Conservation (phyloP, 805 yeast species). For the Torulaspora indica region DNA sequence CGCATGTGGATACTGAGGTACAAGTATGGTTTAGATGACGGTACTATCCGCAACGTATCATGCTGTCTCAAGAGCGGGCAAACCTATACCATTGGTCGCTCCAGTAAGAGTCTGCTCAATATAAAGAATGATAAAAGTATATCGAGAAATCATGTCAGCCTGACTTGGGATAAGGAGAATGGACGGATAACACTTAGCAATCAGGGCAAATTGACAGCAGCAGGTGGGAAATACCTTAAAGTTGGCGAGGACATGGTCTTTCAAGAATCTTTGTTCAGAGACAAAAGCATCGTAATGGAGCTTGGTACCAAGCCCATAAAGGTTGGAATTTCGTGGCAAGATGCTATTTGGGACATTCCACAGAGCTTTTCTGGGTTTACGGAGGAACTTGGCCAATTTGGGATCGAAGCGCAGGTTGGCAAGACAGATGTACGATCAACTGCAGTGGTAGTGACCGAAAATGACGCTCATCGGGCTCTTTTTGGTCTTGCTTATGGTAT, state of each 20-base stretch:
- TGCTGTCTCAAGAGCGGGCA: conserved; percentile 16
- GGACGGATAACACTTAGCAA: conserved; percentile 13
- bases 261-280: neutral
- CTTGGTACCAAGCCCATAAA: conserved; percentile 28
- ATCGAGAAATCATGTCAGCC: conserved; percentile 30
- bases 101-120: conserved; percentile 27
- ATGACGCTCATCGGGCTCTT: conserved; percentile 7
- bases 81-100: conserved; percentile 29
- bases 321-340: conserved; percentile 14
- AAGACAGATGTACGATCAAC: conserved; percentile 1
- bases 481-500: conserved; percentile 16
- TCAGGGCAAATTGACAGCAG: conserved; percentile 31
- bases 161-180: conserved; percentile 18
- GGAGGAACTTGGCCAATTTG: neutral
- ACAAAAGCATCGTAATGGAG: conserved; percentile 2
- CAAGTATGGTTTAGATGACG: conserved; percentile 21
- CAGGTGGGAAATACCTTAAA: conserved; percentile 19
- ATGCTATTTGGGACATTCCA: conserved; percentile 21
- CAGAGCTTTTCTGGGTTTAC: neutral
- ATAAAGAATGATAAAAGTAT: conserved; percentile 36
- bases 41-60: conserved; percentile 13
- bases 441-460: conserved; percentile 2
- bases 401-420: conserved; percentile 4
- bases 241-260: conserved; percentile 16
- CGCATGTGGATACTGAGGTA: conserved; percentile 30